Evolutionary conservation across 1,284 basidiomycete species (phyloP).

Genomic region (Stereum hirsutum): DNA sequence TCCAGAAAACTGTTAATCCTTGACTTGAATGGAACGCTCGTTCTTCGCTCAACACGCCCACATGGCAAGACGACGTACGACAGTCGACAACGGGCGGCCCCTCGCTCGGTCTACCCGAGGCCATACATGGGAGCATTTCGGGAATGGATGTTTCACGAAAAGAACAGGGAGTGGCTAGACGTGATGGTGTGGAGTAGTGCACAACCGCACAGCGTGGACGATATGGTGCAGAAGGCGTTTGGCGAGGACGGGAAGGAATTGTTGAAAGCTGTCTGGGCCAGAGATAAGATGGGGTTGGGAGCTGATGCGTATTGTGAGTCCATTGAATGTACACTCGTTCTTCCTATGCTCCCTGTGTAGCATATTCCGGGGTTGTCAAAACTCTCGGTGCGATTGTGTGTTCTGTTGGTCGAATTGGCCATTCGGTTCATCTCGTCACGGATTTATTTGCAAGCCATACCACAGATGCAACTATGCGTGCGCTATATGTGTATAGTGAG

Average conservation of each 20-base stretch:
- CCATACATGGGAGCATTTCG: slow-evolving; percentile 64
- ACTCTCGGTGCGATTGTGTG: too few species aligned
- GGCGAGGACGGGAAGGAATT: slow-evolving; percentile 27
- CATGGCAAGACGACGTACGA: too few species aligned
- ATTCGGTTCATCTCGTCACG: too few species aligned
- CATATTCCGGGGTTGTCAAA: too few species aligned
- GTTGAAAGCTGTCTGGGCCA: slow-evolving; percentile 66
- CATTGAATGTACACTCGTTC: neutral
- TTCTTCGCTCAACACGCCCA: slow-evolving; percentile 46
- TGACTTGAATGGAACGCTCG: slow-evolving; percentile 77
- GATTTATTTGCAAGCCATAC: too few species aligned
- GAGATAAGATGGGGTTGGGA: slow-evolving; percentile 65
- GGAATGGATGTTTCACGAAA: slow-evolving; percentile 50
- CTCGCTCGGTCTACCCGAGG: slow-evolving; percentile 41
- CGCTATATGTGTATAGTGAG: too few species aligned
- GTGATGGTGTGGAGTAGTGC: slow-evolving; percentile 87
- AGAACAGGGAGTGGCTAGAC: slow-evolving; percentile 56
- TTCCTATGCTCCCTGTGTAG: slow-evolving; percentile 8
- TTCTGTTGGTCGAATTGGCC: too few species aligned
- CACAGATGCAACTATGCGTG: too few species aligned
- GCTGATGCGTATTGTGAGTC: slow-evolving; percentile 52
- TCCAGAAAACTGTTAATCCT: slow-evolving; percentile 67
- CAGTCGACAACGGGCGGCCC: slow-evolving; percentile 7
- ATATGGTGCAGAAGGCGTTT: slow-evolving; percentile 60
- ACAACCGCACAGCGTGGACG: slow-evolving; percentile 67